Evolutionary conservation across 176 grass and related monocot genomes (phyloP), one percentile per base, ranked within the genome.

Genomic region (Themeda triandra): DNA sequence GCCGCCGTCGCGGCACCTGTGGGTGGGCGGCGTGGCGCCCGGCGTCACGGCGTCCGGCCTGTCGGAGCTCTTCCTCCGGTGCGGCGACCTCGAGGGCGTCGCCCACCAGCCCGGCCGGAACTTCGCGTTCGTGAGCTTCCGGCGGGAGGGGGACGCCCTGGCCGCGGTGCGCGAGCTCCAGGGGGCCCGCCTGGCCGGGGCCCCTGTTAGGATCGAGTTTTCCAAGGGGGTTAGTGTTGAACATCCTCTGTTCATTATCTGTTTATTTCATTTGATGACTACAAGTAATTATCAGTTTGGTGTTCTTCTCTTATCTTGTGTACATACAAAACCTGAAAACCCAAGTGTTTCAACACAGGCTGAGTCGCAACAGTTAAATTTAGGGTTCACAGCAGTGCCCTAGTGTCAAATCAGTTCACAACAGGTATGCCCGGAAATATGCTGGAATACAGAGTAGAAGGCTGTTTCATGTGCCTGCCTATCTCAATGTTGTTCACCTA

Each of bases 211-310:
- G 85, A 93, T 98, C 80, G 93, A 98, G 81, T 98, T 95, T 94
- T 90, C 93, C 80, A 95, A 98, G 91, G 96, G 96, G 96, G 96
- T 95, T 94, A 95, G 96, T 98, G 65, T 86, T 89, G 86, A 95
- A 65, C 59, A 85, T 87, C 75, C 83, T 86, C 39, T 80, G 78
- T 88, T 48, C 68, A 45, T 80, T 72, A 76, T 54, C 25, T 77
- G 54, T 67, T 70, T 63, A 42, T 76, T 80, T 76, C 37, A 68
- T 75, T 74, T 75, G 73, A 56, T 75, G 73, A 56, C 78, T 88
- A 49, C 11, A 78, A 64, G 65, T 32, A 54, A 73, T 73, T 45
- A 60, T 49, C 54, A 18, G 31, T 58, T 48, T 27, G 24, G 24
- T 75, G 37, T 79, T 53, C 74, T 83, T 80, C 40, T 41, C 67